phyloP scores from a whole-genome alignment of 148 eudicot species.

The Suaeda aralocaspica region DNA sequence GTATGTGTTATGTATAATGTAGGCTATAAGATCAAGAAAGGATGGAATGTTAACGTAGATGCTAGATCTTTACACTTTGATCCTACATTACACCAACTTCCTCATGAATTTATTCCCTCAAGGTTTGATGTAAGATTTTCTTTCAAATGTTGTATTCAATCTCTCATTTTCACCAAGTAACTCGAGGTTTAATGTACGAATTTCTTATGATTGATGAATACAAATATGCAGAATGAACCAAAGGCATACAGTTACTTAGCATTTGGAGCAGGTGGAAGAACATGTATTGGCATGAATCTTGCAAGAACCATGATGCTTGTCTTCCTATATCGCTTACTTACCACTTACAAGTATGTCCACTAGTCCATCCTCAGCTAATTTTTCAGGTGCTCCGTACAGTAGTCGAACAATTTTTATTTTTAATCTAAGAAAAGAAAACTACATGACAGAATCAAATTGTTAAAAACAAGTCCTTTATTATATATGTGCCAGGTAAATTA shows the following conservation, averaged over 20 bases:
- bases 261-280: constrained; percentile 51
- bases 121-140: constrained; percentile 41
- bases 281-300: constrained; percentile 45
- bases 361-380: too few relatives aligned
- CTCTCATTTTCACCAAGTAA: too few relatives aligned
- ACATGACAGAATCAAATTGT: too few relatives aligned
- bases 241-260: constrained; percentile 46
- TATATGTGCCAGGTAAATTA: too few relatives aligned
- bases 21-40: constrained; percentile 46
- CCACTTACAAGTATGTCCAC: constrained; percentile 44
- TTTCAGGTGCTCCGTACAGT: too few relatives aligned
- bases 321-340: constrained; percentile 42
- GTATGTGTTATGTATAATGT: too few relatives aligned
- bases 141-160: too few relatives aligned
- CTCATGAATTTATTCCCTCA: constrained; percentile 37
- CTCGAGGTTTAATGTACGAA: constrained; percentile 44
- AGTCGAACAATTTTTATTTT: too few relatives aligned
- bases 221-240: constrained; percentile 31
- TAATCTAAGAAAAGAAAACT: too few relatives aligned
- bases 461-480: too few relatives aligned
- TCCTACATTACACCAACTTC: constrained; percentile 37
- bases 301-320: constrained; percentile 49
- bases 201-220: background rate
- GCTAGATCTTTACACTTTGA: constrained; percentile 43
- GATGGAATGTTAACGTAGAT: constrained; percentile 51